A percentile compares a stretch with the other conserved stretches of the same genome.
These are phyloP conservation scores for Conticribra weissflogii DNA, from an alignment of 108 stramenopile species.

Conservation along the genomic window DNA sequence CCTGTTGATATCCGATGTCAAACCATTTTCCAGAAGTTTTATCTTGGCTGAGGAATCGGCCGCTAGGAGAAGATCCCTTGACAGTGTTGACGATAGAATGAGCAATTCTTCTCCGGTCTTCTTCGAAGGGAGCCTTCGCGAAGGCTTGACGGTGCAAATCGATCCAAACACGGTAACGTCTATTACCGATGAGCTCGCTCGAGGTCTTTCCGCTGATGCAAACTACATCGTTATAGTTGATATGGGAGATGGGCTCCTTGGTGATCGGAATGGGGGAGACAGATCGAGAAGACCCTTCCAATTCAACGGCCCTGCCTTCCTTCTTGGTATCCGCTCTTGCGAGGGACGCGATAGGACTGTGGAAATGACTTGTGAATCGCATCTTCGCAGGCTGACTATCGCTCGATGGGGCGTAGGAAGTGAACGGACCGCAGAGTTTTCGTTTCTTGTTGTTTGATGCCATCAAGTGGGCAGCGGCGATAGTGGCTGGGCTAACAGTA, in stretches of 20 bases:
- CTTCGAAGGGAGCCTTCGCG: constrained; percentile 29
- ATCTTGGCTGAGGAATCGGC: constrained; percentile 32
- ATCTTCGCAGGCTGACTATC: not conserved
- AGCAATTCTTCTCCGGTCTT: constrained; percentile 20
- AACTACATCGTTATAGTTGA: constrained; percentile 37
- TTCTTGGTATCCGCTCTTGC: constrained; percentile 1
- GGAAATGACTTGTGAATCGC: constrained; percentile 1
- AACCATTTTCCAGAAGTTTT: constrained; percentile 22
- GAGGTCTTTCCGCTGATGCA: constrained; percentile 34
- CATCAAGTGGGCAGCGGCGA: constrained; percentile 31
- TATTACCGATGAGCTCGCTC: constrained; percentile 28
- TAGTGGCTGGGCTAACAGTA: constrained; percentile 17
- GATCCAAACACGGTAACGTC: constrained; percentile 41
- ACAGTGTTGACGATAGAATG: constrained; percentile 24
- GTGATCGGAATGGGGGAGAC: not conserved
- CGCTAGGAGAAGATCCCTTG: constrained; percentile 8
- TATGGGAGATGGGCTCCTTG: constrained; percentile 3
- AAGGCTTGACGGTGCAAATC: constrained; percentile 19
- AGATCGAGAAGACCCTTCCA: not conserved
- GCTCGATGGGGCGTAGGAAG: not conserved
- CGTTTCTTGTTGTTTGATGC: constrained; percentile 23
- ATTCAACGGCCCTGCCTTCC: not conserved
- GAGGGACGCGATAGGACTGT: constrained; percentile 26
- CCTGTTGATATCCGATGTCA: constrained; percentile 18
- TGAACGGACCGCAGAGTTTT: constrained; percentile 3